A percentile compares a stretch with the other conserved stretches of the same genome.
Conservation (phyloP, 208 protist genomes). For the Leishmania amazonensis region DNA sequence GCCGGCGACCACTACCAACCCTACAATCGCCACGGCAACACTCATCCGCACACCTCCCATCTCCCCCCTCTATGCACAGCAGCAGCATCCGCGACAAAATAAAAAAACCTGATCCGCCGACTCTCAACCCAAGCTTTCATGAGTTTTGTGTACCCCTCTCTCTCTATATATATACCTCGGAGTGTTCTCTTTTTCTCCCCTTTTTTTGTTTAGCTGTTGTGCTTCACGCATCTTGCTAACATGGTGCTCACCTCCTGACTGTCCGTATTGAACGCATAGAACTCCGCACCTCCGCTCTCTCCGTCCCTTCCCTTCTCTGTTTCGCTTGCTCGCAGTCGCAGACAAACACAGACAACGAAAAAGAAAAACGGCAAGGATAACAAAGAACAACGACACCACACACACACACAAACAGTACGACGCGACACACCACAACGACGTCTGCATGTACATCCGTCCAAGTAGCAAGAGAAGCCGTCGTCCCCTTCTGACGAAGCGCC, state of each 20-base stretch:
- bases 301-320: neutral
- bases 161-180: neutral
- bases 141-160: conserved; percentile 15
- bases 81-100: neutral
- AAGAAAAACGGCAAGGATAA: neutral
- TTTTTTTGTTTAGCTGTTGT: conserved; percentile 9
- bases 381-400: neutral
- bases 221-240: neutral
- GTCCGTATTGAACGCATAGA: conserved; percentile 3
- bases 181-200: neutral
- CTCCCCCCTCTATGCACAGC: neutral
- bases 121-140: conserved; percentile 13
- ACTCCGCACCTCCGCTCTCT: neutral
- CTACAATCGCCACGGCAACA: neutral
- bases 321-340: neutral
- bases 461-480: neutral
- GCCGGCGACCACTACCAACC: neutral
- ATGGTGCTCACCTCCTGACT: conserved; percentile 12
- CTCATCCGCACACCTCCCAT: neutral
- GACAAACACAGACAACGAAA: too few relatives aligned
- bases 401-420: neutral
- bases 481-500: conserved; percentile 3
- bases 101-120: neutral
- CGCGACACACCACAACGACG: neutral
- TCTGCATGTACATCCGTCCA: conserved; percentile 8